Conservation (phyloP, 495 filamentous ascomycete species). For the Neurospora sp. region DNA sequence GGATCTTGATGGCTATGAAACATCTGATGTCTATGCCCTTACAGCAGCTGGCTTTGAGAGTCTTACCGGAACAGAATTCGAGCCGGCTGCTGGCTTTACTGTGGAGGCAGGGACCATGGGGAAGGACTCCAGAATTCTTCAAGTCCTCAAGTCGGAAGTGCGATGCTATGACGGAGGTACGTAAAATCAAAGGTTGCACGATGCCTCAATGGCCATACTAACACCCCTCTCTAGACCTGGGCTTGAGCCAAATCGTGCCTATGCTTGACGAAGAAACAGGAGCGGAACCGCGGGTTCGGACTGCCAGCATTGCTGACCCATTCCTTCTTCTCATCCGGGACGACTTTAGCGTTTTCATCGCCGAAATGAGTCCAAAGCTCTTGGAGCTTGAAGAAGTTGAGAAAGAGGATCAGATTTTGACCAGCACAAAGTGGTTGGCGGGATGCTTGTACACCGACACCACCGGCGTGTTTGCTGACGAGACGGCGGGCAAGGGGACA, state of each 20-base stretch:
- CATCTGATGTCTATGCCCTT: slow-evolving; percentile 50
- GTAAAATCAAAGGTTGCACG: slow-evolving; percentile 22
- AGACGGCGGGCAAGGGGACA: slow-evolving; percentile 29
- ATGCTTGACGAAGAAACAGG: slow-evolving; percentile 81
- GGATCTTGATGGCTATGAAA: slow-evolving; percentile 43
- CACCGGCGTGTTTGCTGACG: slow-evolving; percentile 41
- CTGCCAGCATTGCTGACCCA: slow-evolving; percentile 77
- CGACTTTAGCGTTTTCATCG: slow-evolving; percentile 64
- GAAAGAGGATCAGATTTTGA: slow-evolving; percentile 39
- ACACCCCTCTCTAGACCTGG: slow-evolving; percentile 51
- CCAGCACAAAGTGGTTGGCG: slow-evolving; percentile 61
- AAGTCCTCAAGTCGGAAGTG: slow-evolving; percentile 74
- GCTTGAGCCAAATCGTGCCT: slow-evolving; percentile 78
- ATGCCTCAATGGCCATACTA: slow-evolving; percentile 9
- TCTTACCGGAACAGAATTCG: slow-evolving; percentile 68
- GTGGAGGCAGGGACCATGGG: slow-evolving; percentile 72
- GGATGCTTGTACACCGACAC: slow-evolving; percentile 69
- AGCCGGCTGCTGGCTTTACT: slow-evolving; percentile 72
- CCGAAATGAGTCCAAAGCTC: slow-evolving; percentile 38
- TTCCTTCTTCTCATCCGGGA: slow-evolving; percentile 79
- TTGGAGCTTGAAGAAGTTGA: slow-evolving; percentile 73
- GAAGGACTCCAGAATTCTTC: slow-evolving; percentile 64
- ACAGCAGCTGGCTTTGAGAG: slow-evolving; percentile 55
- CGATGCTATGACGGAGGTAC: slow-evolving; percentile 79
- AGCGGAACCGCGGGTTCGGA: slow-evolving; percentile 60